Evolutionary conservation across 2,329 filamentous ascomycete genomes (phyloP).

Genomic region (Rasamsonia emersonii): DNA sequence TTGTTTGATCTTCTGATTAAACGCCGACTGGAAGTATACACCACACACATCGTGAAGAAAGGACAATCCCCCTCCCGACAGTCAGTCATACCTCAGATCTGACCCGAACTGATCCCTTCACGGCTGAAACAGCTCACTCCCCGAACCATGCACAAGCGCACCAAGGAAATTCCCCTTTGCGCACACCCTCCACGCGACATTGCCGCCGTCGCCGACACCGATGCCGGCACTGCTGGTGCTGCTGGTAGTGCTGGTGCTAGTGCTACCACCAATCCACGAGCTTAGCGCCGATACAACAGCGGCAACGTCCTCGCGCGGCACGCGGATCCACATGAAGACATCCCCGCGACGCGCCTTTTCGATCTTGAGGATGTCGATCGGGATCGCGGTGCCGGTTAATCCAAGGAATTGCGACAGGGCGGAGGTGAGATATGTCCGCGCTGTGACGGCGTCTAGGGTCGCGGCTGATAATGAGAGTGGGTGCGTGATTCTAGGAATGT

Average conservation of each 20-base stretch:
- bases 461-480: slow-evolving; percentile 12
- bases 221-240: slow-evolving; percentile 5
- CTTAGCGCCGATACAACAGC: slow-evolving; percentile 37
- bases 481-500: slow-evolving; percentile 18
- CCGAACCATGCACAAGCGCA: slow-evolving; percentile 26
- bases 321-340: slow-evolving; percentile 33
- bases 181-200: slow-evolving; percentile 31
- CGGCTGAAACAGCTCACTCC: slow-evolving; percentile 26
- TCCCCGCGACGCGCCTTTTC: slow-evolving; percentile 9
- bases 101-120: too few relatives aligned
- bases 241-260: not conserved
- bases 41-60: too few relatives aligned
- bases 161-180: slow-evolving; percentile 30
- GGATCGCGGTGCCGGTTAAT: slow-evolving; percentile 37
- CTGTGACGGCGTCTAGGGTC: slow-evolving; percentile 37
- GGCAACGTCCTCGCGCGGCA: slow-evolving; percentile 36
- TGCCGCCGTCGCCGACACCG: slow-evolving; percentile 6
- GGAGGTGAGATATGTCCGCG: slow-evolving; percentile 36
- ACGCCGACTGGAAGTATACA: too few relatives aligned
- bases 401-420: slow-evolving; percentile 42
- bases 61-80: too few relatives aligned
- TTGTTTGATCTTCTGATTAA: too few relatives aligned
- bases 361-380: slow-evolving; percentile 39
- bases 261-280: slow-evolving; percentile 35
- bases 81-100: too few relatives aligned